These are phyloP conservation scores for Candida krabiensis DNA, from an alignment of 805 yeast genomes.

Conservation along the genomic window DNA sequence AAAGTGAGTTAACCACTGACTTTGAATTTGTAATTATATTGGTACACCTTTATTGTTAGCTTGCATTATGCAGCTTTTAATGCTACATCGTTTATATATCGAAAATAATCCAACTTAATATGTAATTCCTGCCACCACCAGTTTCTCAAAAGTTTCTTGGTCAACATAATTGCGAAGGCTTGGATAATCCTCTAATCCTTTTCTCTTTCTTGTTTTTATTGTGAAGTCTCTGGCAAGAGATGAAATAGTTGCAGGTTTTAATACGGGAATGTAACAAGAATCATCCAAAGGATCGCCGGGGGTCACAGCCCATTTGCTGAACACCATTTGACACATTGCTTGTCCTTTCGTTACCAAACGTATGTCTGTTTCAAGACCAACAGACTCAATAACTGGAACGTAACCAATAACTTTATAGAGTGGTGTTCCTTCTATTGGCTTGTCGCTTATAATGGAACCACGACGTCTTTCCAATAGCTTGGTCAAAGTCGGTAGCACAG, in stretches of 20 bases:
- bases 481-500: slow-evolving; percentile 26
- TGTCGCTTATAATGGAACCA: slow-evolving; percentile 52
- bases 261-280: slow-evolving; percentile 58
- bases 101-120: no score
- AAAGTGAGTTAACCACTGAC: no score
- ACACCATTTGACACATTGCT: slow-evolving; percentile 66
- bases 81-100: no score
- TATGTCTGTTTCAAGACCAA: slow-evolving; percentile 87
- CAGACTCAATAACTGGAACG: slow-evolving; percentile 86
- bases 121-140: slow-evolving; percentile 37
- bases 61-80: no score
- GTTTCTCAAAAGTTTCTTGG: slow-evolving; percentile 50
- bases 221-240: slow-evolving; percentile 87
- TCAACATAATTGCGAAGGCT: slow-evolving; percentile 67
- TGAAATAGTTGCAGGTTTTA: slow-evolving; percentile 70
- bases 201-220: slow-evolving; percentile 83
- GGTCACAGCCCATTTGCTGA: slow-evolving; percentile 71
- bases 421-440: slow-evolving; percentile 72
- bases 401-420: slow-evolving; percentile 59
- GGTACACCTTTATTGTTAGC: no score
- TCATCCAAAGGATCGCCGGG: slow-evolving; percentile 92
- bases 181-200: slow-evolving; percentile 79
- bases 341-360: slow-evolving; percentile 76
- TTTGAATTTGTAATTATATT: no score
- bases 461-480: slow-evolving; percentile 60